Base-by-base conservation (phyloP, 305 asterid genomes). In the Fraxinus sp. region DNA sequence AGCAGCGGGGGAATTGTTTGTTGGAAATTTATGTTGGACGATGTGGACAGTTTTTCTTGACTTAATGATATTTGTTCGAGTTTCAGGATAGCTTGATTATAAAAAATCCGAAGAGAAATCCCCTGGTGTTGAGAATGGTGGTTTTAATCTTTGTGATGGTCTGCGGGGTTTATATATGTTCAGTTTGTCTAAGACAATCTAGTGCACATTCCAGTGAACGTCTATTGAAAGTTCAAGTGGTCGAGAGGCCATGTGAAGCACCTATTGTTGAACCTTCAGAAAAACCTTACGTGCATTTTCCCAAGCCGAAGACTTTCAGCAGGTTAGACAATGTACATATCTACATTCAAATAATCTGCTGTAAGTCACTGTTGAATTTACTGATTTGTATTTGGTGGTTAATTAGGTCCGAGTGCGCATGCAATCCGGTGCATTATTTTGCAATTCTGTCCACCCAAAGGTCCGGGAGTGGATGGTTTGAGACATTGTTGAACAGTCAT, bases 381-480 rank as follows among this genome's bases (percentile, higher is more conserved):
- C 77, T 80, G 78, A 62, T 80, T 8, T 81, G 71, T 46, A 22
- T 7, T 80, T 82, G 33, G 80, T 78, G 82, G 85, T 83, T 77
- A 79, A 75, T 46, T 86, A 96, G 99, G 94, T 90, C 84, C 5
- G 91, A 87, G 82, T 89, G 91, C 70, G 87, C 89, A 7, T 90
- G 90, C 87, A 80, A 82, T 82, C 93, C 93, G 49, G 98, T 93
- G 66, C 87, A 93, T 0, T 88, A 84, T 85, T 95, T 95, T 81
- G 97, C 96, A 33, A 92, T 95, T 84, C 83, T 92, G 87, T 95
- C 98, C 10, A 92, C 96, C 0, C 98, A 95, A 91, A 90, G 98
- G 83, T 93, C 97, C 1, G 98, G 98, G 62, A 95, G 98, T 83
- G 98, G 98, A 86, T 95, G 98, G 98, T 95, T 95, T 79, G 98